Conservation (phyloP, 2,329 filamentous ascomycete genomes). For the Pseudogymnoascus sp. region DNA sequence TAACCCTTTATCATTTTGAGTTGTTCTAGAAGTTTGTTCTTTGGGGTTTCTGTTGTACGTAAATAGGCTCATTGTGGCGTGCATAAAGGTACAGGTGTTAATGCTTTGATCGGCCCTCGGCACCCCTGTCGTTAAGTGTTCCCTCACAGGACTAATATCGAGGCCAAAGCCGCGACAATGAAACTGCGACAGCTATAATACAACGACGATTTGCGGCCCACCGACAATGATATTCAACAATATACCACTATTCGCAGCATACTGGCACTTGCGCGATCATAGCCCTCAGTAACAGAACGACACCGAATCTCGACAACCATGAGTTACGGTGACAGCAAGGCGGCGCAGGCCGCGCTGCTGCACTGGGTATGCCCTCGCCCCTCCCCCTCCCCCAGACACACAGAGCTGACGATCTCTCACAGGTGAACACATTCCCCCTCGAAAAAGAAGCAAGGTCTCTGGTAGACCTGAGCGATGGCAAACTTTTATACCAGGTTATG, state of each 20-base stretch:
- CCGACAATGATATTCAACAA: conserved; percentile 7
- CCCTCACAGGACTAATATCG: conserved; percentile 7
- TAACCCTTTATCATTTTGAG: background rate
- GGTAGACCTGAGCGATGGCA: conserved; percentile 29
- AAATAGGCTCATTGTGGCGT: conserved; percentile 1
- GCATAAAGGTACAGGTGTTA: background rate
- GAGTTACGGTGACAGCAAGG: conserved; percentile 31
- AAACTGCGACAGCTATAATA: conserved; percentile 7
- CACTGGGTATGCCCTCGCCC: conserved; percentile 41
- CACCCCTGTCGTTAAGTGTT: conserved; percentile 8
- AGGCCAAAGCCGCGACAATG: conserved; percentile 4
- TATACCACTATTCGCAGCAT: background rate
- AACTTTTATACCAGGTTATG: conserved; percentile 28
- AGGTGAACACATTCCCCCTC: conserved; percentile 32
- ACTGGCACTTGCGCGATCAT: conserved; percentile 8
- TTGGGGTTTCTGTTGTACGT: background rate
- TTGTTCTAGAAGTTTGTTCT: conserved; percentile 5
- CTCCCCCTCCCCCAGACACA: conserved; percentile 12
- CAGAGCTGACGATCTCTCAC: conserved; percentile 17
- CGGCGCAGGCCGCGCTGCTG: conserved; percentile 48
- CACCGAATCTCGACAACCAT: conserved; percentile 29
- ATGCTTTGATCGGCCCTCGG: conserved; percentile 7
- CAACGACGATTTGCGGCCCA: background rate
- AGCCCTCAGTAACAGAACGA: conserved; percentile 9
- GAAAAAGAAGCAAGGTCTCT: conserved; percentile 24